These are phyloP conservation scores for Trifolium dubium DNA, from an alignment of 306 rosid genomes.

Conservation along the genomic window DNA sequence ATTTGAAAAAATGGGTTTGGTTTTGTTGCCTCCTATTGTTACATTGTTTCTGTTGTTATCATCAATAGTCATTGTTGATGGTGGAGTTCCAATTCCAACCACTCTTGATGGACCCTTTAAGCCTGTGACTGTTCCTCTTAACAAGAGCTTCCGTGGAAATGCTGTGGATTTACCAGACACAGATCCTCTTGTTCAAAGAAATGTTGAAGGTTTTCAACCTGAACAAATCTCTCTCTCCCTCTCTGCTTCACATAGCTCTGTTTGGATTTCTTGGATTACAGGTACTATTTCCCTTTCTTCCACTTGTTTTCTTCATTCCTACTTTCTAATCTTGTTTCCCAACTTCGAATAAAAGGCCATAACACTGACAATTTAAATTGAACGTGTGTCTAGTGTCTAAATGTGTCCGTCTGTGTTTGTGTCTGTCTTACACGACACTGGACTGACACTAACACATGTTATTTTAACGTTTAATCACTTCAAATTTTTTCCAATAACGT, in stretches of 20 bases:
- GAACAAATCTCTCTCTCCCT: conserved; percentile 90
- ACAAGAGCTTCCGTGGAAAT: conserved; percentile 66
- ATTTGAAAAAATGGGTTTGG: conserved; percentile 46
- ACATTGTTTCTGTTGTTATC: conserved; percentile 23
- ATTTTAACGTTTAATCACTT: not conserved
- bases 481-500: too few species aligned
- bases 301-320: not conserved
- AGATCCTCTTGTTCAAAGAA: conserved; percentile 68
- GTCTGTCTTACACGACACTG: not conserved
- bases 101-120: conserved; percentile 84
- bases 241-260: conserved; percentile 60
- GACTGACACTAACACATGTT: not conserved
- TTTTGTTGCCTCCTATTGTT: not conserved
- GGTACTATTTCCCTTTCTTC: conserved; percentile 41
- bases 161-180: conserved; percentile 77
- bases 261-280: conserved; percentile 93
- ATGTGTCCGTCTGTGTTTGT: too few species aligned
- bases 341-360: not conserved
- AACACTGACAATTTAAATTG: not conserved
- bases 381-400: not conserved
- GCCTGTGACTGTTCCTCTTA: conserved; percentile 83
- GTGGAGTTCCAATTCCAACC: conserved; percentile 59
- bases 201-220: conserved; percentile 59
- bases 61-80: conserved; percentile 43
- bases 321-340: not conserved